Base-by-base conservation (phyloP, 1,139 yeast species). In the Geotrichum europaeum region DNA sequence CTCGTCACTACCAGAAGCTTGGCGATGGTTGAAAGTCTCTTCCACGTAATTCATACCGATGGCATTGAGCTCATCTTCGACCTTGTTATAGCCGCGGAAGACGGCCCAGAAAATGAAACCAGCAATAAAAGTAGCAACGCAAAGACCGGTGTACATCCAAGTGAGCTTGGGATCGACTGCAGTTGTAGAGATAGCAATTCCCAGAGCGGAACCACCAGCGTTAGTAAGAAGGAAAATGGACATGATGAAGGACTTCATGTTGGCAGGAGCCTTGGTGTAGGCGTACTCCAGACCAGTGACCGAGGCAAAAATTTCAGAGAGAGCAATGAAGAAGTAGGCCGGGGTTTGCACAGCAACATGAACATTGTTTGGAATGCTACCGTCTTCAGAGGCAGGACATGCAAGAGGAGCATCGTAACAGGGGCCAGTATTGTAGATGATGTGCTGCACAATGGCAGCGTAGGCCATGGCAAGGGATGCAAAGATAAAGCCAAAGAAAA, bases 391-490 rank as follows among this genome's bases (percentile, higher is more conserved):
- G 60, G 71, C 77, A 64, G 62, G 67, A 67, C 77, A 79, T 67
- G 64, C 69, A 22, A 69, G 71, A 53, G 95, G 92, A 60, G 70
- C 66, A 64, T 84, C 82, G 67, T 84, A 89, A 80, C 96, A 89
- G 62, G 95, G 94, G 25, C 90, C 90, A 7, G 88, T 78, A 56
- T 75, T 72, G 76, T 90, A 90, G 65, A 91, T 85, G 70, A 78
- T 78, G 70, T 84, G 83, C 76, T 91, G 97, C 66, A 89, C 80
- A 52, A 88, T 85, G 18, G 96, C 94, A 60, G 96, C 95, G 70
- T 87, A 84, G 45, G 84, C 81, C 85, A 88, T 87, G 50, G 96
- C 81, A 51, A 80, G 69, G 6, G 91, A 74, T 59, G 86, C 91
- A 62, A 88, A 78, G 73, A 86, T 74, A 77, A 90, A 90, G 13